Evolutionary conservation across 768 basidiomycete species (phyloP).

Genomic region (Leccinum boreale): DNA sequence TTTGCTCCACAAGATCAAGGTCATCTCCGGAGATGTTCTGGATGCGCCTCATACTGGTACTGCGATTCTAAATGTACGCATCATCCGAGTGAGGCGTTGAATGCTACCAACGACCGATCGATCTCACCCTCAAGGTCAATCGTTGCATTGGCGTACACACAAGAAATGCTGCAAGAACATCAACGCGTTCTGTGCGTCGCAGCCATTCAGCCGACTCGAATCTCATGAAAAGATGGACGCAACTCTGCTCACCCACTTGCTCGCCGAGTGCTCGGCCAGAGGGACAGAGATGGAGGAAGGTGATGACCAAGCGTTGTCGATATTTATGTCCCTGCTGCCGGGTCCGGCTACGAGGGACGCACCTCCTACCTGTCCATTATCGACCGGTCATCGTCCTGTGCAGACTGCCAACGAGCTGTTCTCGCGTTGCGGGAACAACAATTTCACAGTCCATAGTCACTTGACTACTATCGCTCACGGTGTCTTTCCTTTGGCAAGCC

Average conservation of each 20-base stretch:
- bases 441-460: slow-evolving; percentile 76
- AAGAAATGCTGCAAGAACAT: slow-evolving; percentile 64
- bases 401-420: slow-evolving; percentile 35
- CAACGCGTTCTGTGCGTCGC: slow-evolving; percentile 44
- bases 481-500: slow-evolving; percentile 72
- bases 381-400: slow-evolving; percentile 26
- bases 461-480: slow-evolving; percentile 69
- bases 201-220: slow-evolving; percentile 45
- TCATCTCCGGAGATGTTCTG: slow-evolving; percentile 54
- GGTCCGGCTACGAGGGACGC: slow-evolving; percentile 30
- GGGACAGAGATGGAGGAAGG: slow-evolving; percentile 6
- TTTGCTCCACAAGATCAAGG: slow-evolving; percentile 23
- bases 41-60: slow-evolving; percentile 73
- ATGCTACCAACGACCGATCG: slow-evolving; percentile 5
- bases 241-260: slow-evolving; percentile 59
- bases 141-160: slow-evolving; percentile 64
- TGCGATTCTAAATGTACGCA: slow-evolving; percentile 61
- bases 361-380: slow-evolving; percentile 34
- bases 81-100: slow-evolving; percentile 5
- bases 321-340: slow-evolving; percentile 46
- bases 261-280: slow-evolving; percentile 37
- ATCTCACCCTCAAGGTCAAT: slow-evolving; percentile 51
- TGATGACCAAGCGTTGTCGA: slow-evolving; percentile 27
- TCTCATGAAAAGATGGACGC: slow-evolving; percentile 58
- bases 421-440: slow-evolving; percentile 74